Percentiles rank a stretch among this genome's conserved stretches.
phyloP scores from a whole-genome alignment of 2,329 filamentous ascomycete species.

The Aureobasidium sp. region DNA sequence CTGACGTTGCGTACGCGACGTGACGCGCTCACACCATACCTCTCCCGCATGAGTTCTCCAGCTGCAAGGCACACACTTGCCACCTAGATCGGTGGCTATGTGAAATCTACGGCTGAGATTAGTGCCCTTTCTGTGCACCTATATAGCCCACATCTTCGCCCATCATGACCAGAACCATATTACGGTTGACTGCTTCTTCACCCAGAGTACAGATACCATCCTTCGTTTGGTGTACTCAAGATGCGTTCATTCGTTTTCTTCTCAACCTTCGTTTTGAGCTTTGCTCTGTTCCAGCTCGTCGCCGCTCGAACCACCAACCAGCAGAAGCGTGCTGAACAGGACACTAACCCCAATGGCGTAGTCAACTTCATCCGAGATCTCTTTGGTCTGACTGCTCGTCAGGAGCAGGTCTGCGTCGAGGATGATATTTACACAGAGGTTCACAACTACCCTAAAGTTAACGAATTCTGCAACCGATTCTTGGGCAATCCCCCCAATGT shows the following conservation, averaged over 20 bases:
- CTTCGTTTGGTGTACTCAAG: conserved; percentile 13
- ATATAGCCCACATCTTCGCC: conserved; percentile 12
- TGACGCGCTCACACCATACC: neutral
- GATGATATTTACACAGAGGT: conserved; percentile 21
- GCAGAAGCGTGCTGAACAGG: conserved; percentile 17
- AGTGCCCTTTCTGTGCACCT: neutral
- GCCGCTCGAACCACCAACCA: conserved; percentile 21
- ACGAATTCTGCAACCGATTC: conserved; percentile 15
- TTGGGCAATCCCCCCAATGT: conserved; percentile 15
- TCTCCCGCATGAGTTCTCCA: conserved; percentile 16
- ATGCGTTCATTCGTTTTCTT: conserved; percentile 15
- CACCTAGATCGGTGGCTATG: neutral
- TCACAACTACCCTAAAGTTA: conserved; percentile 20
- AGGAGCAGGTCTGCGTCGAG: conserved; percentile 20
- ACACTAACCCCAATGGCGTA: conserved; percentile 16
- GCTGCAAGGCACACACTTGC: conserved; percentile 24
- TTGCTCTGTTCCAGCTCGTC: conserved; percentile 19
- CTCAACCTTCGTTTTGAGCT: conserved; percentile 13
- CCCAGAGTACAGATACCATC: conserved; percentile 4
- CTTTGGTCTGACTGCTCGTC: conserved; percentile 18
- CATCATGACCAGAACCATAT: neutral
- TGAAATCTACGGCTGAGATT: neutral
- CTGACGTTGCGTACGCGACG: neutral
- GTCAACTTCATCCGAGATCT: conserved; percentile 21
- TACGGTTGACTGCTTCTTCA: neutral